phyloP scores from a whole-genome alignment of 352 stramenopile genomes.

The Phytophthora quininea region DNA sequence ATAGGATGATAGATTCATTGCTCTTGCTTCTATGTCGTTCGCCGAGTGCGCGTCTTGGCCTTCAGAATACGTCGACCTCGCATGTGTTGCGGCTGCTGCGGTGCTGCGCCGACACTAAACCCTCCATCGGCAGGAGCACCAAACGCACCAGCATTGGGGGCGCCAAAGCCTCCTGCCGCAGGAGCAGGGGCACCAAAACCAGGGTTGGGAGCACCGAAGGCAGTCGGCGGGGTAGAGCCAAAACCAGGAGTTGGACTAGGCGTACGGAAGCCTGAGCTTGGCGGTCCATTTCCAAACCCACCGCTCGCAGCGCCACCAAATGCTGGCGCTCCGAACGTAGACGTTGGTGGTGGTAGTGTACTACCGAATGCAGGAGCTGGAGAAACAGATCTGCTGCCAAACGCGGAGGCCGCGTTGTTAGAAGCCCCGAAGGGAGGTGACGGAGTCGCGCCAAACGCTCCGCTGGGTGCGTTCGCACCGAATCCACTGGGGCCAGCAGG shows the following conservation, averaged over 20 bases:
- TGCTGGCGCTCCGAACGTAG: constrained; percentile 33
- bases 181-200: constrained; percentile 30
- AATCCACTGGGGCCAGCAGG: constrained; percentile 26
- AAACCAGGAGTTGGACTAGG: constrained; percentile 37
- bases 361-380: constrained; percentile 28
- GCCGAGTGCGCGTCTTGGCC: constrained; percentile 35
- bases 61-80: constrained; percentile 76
- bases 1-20: constrained; percentile 29
- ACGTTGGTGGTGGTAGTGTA: constrained; percentile 30
- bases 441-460: constrained; percentile 26
- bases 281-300: constrained; percentile 41
- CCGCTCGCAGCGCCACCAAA: constrained; percentile 33
- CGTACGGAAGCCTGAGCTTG: constrained; percentile 38
- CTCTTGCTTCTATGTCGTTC: constrained; percentile 47
- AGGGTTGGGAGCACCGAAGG: constrained; percentile 27
- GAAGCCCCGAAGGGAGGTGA: constrained; percentile 42
- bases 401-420: constrained; percentile 33
- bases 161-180: constrained; percentile 36
- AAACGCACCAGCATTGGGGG: constrained; percentile 38
- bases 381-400: constrained; percentile 32
- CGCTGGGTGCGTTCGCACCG: constrained; percentile 24
- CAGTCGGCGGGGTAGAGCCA: constrained; percentile 16
- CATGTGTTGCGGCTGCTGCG: constrained; percentile 42
- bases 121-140: constrained; percentile 44
- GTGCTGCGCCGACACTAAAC: constrained; percentile 75